Evolutionary conservation across 176 grass and related monocot genomes (phyloP).

Genomic region (sorghum (Sorghum bicolor)): DNA sequence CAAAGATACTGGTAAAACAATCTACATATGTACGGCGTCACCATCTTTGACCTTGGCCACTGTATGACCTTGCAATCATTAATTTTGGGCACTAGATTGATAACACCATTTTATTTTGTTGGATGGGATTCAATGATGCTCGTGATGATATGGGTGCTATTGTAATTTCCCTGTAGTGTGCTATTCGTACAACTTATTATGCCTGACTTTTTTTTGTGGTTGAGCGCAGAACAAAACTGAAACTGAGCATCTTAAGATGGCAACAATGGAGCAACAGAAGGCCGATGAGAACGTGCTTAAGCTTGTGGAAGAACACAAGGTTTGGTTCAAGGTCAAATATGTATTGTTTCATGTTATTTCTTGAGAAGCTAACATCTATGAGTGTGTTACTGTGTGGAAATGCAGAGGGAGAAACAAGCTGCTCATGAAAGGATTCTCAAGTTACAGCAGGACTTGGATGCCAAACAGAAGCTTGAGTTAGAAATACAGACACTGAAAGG

Average conservation of each 20-base stretch:
- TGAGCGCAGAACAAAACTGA: slow-evolving; percentile 47
- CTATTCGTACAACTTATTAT: not conserved
- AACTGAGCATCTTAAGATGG: slow-evolving; percentile 48
- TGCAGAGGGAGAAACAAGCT: slow-evolving; percentile 55
- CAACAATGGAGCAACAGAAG: slow-evolving; percentile 55
- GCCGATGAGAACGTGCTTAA: slow-evolving; percentile 56
- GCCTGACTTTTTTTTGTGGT: not conserved
- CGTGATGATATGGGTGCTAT: not conserved
- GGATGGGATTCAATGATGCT: not conserved
- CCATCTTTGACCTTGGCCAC: not conserved
- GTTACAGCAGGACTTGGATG: slow-evolving; percentile 54
- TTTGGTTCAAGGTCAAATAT: slow-evolving; percentile 20
- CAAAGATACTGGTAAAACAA: not conserved
- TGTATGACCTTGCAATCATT: not conserved
- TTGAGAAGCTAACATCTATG: not conserved
- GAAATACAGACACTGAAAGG: slow-evolving; percentile 57
- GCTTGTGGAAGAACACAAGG: slow-evolving; percentile 68
- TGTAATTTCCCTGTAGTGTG: not conserved
- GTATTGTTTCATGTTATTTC: not conserved
- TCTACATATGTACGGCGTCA: not conserved
- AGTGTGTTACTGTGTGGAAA: not conserved
- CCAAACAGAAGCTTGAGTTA: slow-evolving; percentile 56
- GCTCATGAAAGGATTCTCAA: slow-evolving; percentile 44
- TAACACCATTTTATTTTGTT: not conserved
- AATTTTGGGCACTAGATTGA: not conserved